These are phyloP conservation scores for Metschnikowia chrysomelidarum DNA, from an alignment of 805 yeast species.

Conservation along the genomic window DNA sequence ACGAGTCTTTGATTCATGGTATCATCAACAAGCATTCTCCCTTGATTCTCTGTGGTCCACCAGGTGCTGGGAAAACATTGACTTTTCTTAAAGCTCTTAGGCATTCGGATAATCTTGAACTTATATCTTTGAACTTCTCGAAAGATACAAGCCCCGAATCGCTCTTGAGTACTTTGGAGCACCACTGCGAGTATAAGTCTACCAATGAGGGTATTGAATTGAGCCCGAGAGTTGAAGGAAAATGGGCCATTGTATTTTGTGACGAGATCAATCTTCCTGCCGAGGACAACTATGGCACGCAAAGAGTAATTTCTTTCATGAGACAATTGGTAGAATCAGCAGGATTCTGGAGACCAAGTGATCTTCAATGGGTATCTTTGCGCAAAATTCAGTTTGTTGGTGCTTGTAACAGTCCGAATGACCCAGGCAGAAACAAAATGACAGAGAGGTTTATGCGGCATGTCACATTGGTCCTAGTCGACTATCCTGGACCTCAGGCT, in stretches of 20 bases:
- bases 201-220: conserved; percentile 52
- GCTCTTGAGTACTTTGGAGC: conserved; percentile 65
- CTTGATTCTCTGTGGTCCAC: conserved; percentile 86
- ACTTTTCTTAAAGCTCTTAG: conserved; percentile 68
- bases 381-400: conserved; percentile 80
- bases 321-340: conserved; percentile 69
- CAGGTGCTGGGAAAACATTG: conserved; percentile 98
- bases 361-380: conserved; percentile 64
- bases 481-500: conserved; percentile 68
- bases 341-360: conserved; percentile 73
- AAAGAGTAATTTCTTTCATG: conserved; percentile 64
- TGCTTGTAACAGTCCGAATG: conserved; percentile 89
- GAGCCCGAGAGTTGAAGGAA: conserved; percentile 58
- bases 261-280: conserved; percentile 89
- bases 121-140: conserved; percentile 76
- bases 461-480: conserved; percentile 65
- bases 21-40: conserved; percentile 57
- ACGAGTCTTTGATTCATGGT: conserved; percentile 58
- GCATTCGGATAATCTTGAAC: conserved; percentile 52
- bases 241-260: conserved; percentile 80
- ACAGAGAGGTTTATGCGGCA: conserved; percentile 66
- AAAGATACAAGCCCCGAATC: conserved; percentile 68
- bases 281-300: conserved; percentile 70
- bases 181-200: conserved; percentile 60
- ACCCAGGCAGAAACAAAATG: conserved; percentile 65